phyloP scores from a whole-genome alignment of 73 alveolate species.

The Stentor coeruleus region DNA sequence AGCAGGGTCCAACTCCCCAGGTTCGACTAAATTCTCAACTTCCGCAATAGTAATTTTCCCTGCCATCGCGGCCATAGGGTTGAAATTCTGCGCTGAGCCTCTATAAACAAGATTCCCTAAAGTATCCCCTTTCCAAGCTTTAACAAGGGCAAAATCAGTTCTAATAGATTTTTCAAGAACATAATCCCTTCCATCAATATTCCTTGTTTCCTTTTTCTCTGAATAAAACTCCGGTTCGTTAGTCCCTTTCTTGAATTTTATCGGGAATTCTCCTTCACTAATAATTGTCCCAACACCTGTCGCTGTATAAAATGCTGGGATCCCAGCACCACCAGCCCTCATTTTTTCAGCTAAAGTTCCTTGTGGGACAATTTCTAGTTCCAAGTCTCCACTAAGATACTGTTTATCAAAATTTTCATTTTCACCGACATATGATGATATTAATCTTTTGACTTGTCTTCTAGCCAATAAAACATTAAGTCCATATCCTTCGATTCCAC shows the following conservation, averaged over 20 bases:
- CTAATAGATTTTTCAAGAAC: conserved; percentile 61
- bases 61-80: conserved; percentile 66
- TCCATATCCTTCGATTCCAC: conserved; percentile 59
- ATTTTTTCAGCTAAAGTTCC: conserved; percentile 82
- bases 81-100: conserved; percentile 80
- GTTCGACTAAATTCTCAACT: conserved; percentile 73
- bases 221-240: conserved; percentile 13
- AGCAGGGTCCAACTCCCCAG: conserved; percentile 73
- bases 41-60: conserved; percentile 80
- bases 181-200: conserved; percentile 45
- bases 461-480: conserved; percentile 24
- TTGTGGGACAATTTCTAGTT: conserved; percentile 84
- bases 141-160: conserved; percentile 71
- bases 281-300: conserved; percentile 76
- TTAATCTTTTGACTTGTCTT: conserved; percentile 27
- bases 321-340: conserved; percentile 95
- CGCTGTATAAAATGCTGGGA: conserved; percentile 88
- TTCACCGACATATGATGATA: conserved; percentile 76
- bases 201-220: conserved; percentile 27
- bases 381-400: conserved; percentile 68
- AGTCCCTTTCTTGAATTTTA: conserved; percentile 39
- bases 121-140: conserved; percentile 77
- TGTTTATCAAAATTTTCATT: conserved; percentile 67
- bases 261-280: conserved; percentile 66
- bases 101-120: conserved; percentile 68